A percentile compares a stretch with the other conserved stretches of the same genome.
These are phyloP conservation scores for Geotrichum aggregatum DNA, from an alignment of 1,139 yeast species.

Conservation along the genomic window DNA sequence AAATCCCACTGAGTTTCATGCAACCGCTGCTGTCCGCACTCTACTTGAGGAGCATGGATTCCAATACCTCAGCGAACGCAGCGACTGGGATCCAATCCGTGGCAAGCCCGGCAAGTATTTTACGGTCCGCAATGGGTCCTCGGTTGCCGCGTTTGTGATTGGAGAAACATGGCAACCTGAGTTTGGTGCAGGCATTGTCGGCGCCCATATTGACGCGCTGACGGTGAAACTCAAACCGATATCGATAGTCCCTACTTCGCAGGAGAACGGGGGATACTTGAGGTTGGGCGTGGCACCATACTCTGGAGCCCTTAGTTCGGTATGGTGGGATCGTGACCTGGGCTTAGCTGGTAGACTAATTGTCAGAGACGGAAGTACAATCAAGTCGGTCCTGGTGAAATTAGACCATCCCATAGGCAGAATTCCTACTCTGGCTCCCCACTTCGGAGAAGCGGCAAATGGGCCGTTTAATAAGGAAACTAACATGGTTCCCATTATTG, in stretches of 20 bases:
- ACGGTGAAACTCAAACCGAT: slow-evolving; percentile 65
- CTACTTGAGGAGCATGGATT: slow-evolving; percentile 46
- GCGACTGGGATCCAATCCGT: slow-evolving; percentile 50
- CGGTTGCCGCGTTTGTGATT: slow-evolving; percentile 68
- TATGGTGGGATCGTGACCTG: slow-evolving; percentile 87
- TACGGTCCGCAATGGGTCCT: slow-evolving; percentile 72
- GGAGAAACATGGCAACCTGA: slow-evolving; percentile 70
- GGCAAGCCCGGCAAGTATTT: slow-evolving; percentile 56
- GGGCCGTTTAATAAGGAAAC: slow-evolving; percentile 79
- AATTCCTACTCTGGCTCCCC: slow-evolving; percentile 89
- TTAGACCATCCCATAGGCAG: slow-evolving; percentile 74
- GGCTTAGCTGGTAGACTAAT: slow-evolving; percentile 85
- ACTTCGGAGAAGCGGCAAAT: slow-evolving; percentile 68
- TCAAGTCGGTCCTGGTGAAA: slow-evolving; percentile 62
- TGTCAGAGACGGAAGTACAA: slow-evolving; percentile 41
- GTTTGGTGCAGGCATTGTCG: slow-evolving; percentile 74
- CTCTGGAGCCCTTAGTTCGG: slow-evolving; percentile 67
- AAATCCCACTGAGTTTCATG: slow-evolving; percentile 92
- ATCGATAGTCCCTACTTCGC: slow-evolving; percentile 55
- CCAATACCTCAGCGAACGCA: slow-evolving; percentile 63
- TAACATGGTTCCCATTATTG: slow-evolving; percentile 79
- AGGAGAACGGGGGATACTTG: slow-evolving; percentile 53
- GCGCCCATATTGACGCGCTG: slow-evolving; percentile 90
- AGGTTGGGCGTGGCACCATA: slow-evolving; percentile 88
- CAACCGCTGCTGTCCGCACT: slow-evolving; percentile 54